Evolutionary conservation across 169 alveolate genomes (phyloP).

Genomic region (Ichthyophthirius multifiliis): DNA sequence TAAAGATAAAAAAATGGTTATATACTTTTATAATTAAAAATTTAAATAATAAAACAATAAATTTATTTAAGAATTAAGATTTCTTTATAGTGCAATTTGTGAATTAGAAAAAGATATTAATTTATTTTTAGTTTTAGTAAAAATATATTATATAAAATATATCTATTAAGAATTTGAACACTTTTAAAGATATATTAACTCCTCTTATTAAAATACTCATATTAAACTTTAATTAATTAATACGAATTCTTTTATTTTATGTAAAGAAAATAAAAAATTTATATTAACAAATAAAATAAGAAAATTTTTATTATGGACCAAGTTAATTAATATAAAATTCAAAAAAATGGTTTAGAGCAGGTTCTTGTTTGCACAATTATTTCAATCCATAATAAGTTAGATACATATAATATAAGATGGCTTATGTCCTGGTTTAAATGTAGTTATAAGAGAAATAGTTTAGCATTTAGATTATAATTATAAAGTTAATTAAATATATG

Average conservation of each 20-base stretch:
- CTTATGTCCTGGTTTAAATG: slow-evolving; percentile 89
- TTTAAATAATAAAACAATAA: no score
- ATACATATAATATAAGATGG: slow-evolving; percentile 90
- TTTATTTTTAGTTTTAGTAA: slow-evolving; percentile 23
- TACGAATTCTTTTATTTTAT: not conserved
- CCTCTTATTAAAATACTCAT: not conserved
- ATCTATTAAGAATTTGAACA: not conserved
- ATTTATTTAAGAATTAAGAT: slow-evolving; percentile 24
- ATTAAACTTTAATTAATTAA: not conserved
- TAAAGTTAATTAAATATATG: slow-evolving; percentile 65
- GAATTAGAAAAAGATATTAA: slow-evolving; percentile 37
- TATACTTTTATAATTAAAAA: no score
- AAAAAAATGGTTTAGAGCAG: slow-evolving; percentile 70
- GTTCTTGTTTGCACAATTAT: slow-evolving; percentile 75
- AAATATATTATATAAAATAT: not conserved
- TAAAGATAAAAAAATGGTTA: no score
- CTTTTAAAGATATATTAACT: not conserved
- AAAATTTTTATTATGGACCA: slow-evolving; percentile 29
- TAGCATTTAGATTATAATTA: slow-evolving; percentile 70
- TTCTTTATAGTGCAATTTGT: slow-evolving; percentile 32
- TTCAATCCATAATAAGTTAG: slow-evolving; percentile 67
- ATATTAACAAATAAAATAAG: not conserved
- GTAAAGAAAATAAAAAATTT: not conserved
- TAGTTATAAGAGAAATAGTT: slow-evolving; percentile 65
- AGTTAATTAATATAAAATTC: slow-evolving; percentile 43